Percentiles rank a stretch among this genome's conserved stretches.
phyloP scores from a whole-genome alignment of 768 basidiomycete species.

The Lyophyllum shimeji region DNA sequence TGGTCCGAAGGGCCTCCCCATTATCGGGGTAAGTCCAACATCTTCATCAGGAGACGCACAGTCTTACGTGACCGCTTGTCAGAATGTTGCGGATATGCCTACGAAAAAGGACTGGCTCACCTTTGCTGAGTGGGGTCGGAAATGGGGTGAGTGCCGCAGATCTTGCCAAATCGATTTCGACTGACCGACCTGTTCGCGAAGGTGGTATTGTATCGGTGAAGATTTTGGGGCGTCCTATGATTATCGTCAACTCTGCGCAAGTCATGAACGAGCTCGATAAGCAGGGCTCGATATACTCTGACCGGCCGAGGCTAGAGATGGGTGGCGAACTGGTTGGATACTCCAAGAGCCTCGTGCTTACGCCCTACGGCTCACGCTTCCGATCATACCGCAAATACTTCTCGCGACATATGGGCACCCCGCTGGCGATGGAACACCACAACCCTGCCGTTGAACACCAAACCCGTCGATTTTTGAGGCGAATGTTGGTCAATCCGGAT shows the following conservation, averaged over 20 bases:
- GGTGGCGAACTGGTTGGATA: slow-evolving; percentile 53
- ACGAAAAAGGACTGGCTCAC: slow-evolving; percentile 43
- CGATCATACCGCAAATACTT: slow-evolving; percentile 41
- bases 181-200: slow-evolving; percentile 24
- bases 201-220: slow-evolving; percentile 38
- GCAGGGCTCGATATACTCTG: slow-evolving; percentile 46
- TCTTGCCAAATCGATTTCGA: slow-evolving; percentile 22
- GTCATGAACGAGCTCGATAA: slow-evolving; percentile 48
- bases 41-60: slow-evolving; percentile 19
- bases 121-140: slow-evolving; percentile 50
- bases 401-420: slow-evolving; percentile 34
- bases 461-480: slow-evolving; percentile 33
- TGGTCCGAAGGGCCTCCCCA: slow-evolving; percentile 39
- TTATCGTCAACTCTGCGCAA: slow-evolving; percentile 46
- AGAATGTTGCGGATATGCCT: slow-evolving; percentile 53
- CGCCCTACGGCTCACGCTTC: slow-evolving; percentile 42
- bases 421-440: slow-evolving; percentile 31
- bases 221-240: slow-evolving; percentile 43
- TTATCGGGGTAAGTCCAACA: slow-evolving; percentile 36
- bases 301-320: slow-evolving; percentile 48
- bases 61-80: not conserved
- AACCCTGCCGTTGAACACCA: slow-evolving; percentile 31
- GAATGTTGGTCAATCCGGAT: slow-evolving; percentile 29
- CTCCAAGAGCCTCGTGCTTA: slow-evolving; percentile 40
- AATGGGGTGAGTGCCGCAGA: slow-evolving; percentile 39